Evolutionary conservation across 2,329 filamentous ascomycete species (phyloP).

Genomic region (Atkinsonella texensis): DNA sequence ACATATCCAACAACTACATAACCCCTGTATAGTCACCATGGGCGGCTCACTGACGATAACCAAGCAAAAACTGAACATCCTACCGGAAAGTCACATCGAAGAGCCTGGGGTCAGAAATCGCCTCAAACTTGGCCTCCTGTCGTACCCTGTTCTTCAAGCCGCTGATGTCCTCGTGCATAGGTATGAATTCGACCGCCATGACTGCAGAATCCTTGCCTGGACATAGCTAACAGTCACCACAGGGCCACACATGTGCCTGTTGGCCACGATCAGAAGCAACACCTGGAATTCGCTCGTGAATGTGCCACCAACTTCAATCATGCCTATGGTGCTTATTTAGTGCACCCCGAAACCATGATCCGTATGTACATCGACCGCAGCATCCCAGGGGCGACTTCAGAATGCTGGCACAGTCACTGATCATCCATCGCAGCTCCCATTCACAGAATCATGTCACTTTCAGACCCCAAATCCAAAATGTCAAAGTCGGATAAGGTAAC

Average conservation of each 20-base stretch:
- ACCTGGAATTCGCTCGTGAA: constrained; percentile 84
- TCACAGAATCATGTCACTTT: constrained; percentile 82
- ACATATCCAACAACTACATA: background rate
- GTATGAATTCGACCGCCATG: constrained; percentile 23
- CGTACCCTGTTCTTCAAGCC: constrained; percentile 90
- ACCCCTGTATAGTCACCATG: no score
- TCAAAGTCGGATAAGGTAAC: constrained; percentile 71
- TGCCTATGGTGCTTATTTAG: constrained; percentile 50
- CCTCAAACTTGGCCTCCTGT: constrained; percentile 82
- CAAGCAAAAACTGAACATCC: constrained; percentile 61
- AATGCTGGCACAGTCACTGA: background rate
- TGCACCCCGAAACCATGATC: constrained; percentile 57
- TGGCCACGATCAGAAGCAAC: constrained; percentile 88
- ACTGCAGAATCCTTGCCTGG: background rate
- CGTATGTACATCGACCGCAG: constrained; percentile 34
- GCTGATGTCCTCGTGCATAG: constrained; percentile 85
- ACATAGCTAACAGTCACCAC: constrained; percentile 5
- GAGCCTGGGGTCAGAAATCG: constrained; percentile 44
- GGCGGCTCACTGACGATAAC: background rate
- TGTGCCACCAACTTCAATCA: constrained; percentile 82
- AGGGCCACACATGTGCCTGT: constrained; percentile 91
- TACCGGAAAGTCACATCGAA: constrained; percentile 44
- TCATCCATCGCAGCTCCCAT: constrained; percentile 48
- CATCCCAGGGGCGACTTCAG: no score
- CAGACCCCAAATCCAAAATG: constrained; percentile 73